Evolutionary conservation across 805 yeast genomes (phyloP).

Genomic region (Ogataea ganodermae): DNA sequence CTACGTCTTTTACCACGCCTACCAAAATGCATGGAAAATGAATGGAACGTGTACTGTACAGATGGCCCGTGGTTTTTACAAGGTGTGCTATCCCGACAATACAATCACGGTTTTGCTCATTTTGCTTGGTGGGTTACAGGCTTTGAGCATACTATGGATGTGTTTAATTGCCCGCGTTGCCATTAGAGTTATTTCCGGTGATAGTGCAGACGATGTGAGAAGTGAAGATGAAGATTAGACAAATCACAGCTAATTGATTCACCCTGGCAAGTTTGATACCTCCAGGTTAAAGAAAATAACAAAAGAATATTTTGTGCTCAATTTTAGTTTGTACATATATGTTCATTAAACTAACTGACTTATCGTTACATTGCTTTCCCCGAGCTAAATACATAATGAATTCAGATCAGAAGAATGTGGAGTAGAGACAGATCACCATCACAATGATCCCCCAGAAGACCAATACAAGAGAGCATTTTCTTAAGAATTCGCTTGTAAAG

Average conservation of each 20-base stretch:
- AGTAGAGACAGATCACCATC: constrained; percentile 56
- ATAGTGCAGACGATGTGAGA: constrained; percentile 82
- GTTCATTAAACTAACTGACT: constrained; percentile 1
- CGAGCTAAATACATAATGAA: constrained; percentile 29
- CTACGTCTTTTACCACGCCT: constrained; percentile 62
- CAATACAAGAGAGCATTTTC: constrained; percentile 38
- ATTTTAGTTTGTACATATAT: constrained; percentile 2
- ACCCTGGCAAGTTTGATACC: constrained; percentile 2
- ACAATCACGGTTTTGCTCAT: constrained; percentile 50
- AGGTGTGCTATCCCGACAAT: constrained; percentile 51
- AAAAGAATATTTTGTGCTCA: neutral
- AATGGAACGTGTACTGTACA: constrained; percentile 42
- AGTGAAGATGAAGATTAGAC: constrained; percentile 71
- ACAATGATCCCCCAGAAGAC: constrained; percentile 55
- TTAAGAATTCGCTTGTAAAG: constrained; percentile 24
- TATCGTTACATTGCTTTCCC: constrained; percentile 16
- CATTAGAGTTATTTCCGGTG: constrained; percentile 66
- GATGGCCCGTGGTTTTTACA: constrained; percentile 16
- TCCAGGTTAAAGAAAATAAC: neutral
- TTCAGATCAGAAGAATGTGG: constrained; percentile 37
- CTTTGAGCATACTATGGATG: constrained; percentile 72
- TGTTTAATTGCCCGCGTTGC: constrained; percentile 71
- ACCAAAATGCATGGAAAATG: constrained; percentile 48
- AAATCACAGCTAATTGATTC: neutral
- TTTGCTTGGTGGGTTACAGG: constrained; percentile 66